Base-by-base conservation (phyloP, 2,329 filamentous ascomycete genomes). In the Aspergillus sp. region DNA sequence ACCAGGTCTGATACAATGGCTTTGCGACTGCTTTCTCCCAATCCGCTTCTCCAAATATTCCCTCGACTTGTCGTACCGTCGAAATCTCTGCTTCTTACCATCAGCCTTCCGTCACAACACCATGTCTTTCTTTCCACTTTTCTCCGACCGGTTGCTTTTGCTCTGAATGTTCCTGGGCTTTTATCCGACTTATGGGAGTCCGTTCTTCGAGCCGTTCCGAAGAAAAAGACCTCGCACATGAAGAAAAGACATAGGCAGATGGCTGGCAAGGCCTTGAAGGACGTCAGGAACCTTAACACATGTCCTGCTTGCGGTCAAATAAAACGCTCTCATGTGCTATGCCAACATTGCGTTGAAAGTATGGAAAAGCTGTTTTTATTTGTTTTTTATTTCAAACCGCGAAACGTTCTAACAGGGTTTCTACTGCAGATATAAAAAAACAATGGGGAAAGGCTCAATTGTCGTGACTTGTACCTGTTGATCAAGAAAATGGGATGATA, bases 191-290 rank as follows among this genome's bases (percentile, higher is more conserved):
- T 99, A 68, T 98, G 93, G 93, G 93, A 97, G 66, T 92, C 90
- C 5, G 85, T 99, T 46, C 82, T 99, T 65, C 88, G 88, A 64
- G 95, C 95, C 1, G 95, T 98, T 15, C 95, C 95, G 5, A 99
- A 99, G 84, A 98, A 96, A 81, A 99, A 98, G 85, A 96, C 92
- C 34, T 97, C 93, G 42, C 91, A 99, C 76, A 91, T 91, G 81
- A 96, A 95, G 81, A 96, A 92, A 83, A 85, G 95, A 67, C 88
- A 92, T 72, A 86, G 96, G 69, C 92, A 96, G 72, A 89, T 98
- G 88, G 93, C 93, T 22, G 95, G 95, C 70, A 99, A 99, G 79
- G 93, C 88, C 45, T 77, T 99, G 67, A 90, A 96, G 79, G 95
- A 99, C 73, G 87, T 96, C 57, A 95, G 89, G 62, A 85, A 86